Percentiles rank a stretch among this genome's conserved stretches.
Conservation (phyloP, 768 basidiomycete genomes). For the Cytidiella melzeri region DNA sequence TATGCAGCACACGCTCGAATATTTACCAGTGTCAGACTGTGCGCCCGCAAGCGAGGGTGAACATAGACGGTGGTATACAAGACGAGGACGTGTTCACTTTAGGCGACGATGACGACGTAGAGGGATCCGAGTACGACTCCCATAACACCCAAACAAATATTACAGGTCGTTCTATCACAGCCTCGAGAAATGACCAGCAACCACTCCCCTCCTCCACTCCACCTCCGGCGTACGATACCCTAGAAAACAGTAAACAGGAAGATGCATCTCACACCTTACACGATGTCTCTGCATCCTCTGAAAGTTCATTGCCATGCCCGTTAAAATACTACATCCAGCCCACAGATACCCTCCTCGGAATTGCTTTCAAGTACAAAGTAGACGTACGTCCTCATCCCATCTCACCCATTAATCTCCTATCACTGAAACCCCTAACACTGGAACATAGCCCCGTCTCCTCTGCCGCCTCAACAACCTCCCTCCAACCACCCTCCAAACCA, state of each 20-base stretch:
- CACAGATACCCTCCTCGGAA: constrained; percentile 58
- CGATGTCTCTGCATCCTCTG: neutral
- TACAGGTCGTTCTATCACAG: neutral
- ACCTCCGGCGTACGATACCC: constrained; percentile 13
- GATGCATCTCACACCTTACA: neutral
- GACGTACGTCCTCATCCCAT: constrained; percentile 43
- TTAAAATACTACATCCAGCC: constrained; percentile 48
- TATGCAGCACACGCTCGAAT: too few species aligned
- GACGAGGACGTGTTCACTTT: constrained; percentile 63
- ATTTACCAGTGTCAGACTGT: too few species aligned
- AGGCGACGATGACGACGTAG: constrained; percentile 53
- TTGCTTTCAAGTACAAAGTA: constrained; percentile 52
- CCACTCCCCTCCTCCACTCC: constrained; percentile 11
- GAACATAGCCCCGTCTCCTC: constrained; percentile 45
- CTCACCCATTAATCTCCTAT: neutral
- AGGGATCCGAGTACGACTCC: too few species aligned
- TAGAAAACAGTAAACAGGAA: neutral
- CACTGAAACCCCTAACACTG: neutral
- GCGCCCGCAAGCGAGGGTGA: constrained; percentile 16
- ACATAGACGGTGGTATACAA: constrained; percentile 47
- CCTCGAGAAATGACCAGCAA: constrained; percentile 11
- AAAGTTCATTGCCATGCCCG: constrained; percentile 4
- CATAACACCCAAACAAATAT: too few species aligned
- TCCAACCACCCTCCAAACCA: constrained; percentile 56
- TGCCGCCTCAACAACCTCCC: constrained; percentile 66